Evolutionary conservation across 1,139 yeast species (phyloP).

Genomic region (Suhomyces coccinellae): DNA sequence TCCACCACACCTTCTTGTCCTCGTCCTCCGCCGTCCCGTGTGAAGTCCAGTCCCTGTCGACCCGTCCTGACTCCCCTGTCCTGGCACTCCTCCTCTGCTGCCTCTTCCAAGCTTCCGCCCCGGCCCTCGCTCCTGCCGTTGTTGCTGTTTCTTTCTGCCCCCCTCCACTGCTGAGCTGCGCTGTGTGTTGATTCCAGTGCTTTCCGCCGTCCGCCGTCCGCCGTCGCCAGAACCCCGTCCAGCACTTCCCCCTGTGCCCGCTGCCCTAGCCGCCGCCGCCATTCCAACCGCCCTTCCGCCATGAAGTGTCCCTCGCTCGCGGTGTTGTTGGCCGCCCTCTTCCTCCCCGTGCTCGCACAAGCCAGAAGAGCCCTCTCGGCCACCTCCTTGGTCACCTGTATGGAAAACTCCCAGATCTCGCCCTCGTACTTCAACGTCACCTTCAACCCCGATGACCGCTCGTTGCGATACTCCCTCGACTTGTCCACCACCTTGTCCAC

Average conservation of each 20-base stretch:
- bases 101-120: no score
- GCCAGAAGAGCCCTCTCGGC: slow-evolving; percentile 53
- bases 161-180: neutral
- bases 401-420: slow-evolving; percentile 63
- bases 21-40: neutral
- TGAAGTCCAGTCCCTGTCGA: no score
- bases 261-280: neutral
- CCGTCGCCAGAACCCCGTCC: no score
- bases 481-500: slow-evolving; percentile 61
- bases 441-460: slow-evolving; percentile 63
- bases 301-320: slow-evolving; percentile 6
- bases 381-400: slow-evolving; percentile 71
- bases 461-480: slow-evolving; percentile 61
- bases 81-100: no score
- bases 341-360: slow-evolving; percentile 5
- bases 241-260: no score
- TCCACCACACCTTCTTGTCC: neutral
- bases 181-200: neutral
- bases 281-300: neutral
- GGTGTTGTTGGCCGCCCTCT: slow-evolving; percentile 8
- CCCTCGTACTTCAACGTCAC: slow-evolving; percentile 67
- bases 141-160: no score
- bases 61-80: no score
- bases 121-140: no score
- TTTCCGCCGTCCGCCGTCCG: no score